Conservation (phyloP, 1,139 yeast species). For the Kazachstania sp. region DNA sequence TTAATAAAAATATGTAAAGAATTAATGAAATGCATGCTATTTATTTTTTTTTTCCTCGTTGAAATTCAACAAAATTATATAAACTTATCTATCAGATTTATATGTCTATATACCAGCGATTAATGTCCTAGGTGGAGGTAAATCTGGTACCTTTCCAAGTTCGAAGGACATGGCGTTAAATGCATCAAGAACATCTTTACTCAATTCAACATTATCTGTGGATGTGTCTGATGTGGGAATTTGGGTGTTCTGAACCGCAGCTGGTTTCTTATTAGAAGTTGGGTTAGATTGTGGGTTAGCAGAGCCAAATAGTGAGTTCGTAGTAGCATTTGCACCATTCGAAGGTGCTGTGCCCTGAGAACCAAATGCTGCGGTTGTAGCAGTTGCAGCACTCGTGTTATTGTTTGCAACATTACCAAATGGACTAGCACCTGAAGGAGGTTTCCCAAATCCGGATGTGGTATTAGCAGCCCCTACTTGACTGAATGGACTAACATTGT, state of each 20-base stretch:
- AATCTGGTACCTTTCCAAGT: slow-evolving; percentile 68
- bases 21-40: not conserved
- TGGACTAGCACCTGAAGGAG: not conserved
- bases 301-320: not conserved
- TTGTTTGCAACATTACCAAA: not conserved
- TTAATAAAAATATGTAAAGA: not conserved
- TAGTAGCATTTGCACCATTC: too few species aligned
- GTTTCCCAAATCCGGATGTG: not conserved
- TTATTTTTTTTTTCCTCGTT: not conserved
- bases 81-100: too few species aligned
- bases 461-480: not conserved
- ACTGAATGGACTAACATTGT: not conserved
- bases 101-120: not conserved
- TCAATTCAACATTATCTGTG: not conserved
- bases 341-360: not conserved
- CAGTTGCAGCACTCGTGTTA: not conserved
- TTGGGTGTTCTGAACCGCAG: not conserved
- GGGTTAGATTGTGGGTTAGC: not conserved
- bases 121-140: slow-evolving; percentile 54
- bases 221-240: not conserved
- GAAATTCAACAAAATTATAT: too few species aligned
- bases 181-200: slow-evolving; percentile 32
- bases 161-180: slow-evolving; percentile 47
- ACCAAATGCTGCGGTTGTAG: not conserved
- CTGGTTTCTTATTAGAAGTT: not conserved